A percentile compares a stretch with the other conserved stretches of the same genome.
These are phyloP conservation scores for Aspergillus diversus DNA, from an alignment of 495 filamentous ascomycete species.

Conservation along the genomic window DNA sequence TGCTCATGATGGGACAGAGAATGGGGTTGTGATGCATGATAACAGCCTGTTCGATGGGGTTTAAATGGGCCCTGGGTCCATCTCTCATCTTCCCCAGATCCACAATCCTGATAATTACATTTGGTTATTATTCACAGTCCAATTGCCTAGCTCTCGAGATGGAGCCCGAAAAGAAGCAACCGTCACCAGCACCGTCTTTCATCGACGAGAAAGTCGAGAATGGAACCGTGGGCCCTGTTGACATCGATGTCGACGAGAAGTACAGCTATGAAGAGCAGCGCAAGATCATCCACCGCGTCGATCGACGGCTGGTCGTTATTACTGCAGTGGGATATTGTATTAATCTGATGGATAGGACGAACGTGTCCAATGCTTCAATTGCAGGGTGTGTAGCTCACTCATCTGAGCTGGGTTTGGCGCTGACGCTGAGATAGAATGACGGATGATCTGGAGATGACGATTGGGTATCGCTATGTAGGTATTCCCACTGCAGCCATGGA, in stretches of 20 bases:
- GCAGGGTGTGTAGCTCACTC: constrained; percentile 34
- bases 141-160: too few relatives aligned
- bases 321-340: constrained; percentile 61
- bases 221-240: not conserved
- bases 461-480: constrained; percentile 7
- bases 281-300: constrained; percentile 54
- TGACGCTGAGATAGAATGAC: not conserved
- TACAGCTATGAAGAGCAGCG: constrained; percentile 21
- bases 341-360: constrained; percentile 63
- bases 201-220: too few relatives aligned
- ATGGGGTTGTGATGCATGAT: too few relatives aligned
- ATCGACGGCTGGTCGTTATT: constrained; percentile 57
- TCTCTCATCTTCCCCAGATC: too few relatives aligned
- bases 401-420: not conserved
- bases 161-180: too few relatives aligned
- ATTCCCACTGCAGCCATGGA: too few relatives aligned
- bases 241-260: constrained; percentile 16
- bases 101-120: too few relatives aligned
- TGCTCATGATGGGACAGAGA: too few relatives aligned
- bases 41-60: too few relatives aligned
- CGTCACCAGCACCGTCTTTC: too few relatives aligned
- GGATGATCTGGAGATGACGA: not conserved
- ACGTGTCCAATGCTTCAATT: constrained; percentile 58
- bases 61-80: too few relatives aligned
- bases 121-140: too few relatives aligned